Evolutionary conservation across 345 rosid species (phyloP).

Genomic region (Excoecaria agallocha): DNA sequence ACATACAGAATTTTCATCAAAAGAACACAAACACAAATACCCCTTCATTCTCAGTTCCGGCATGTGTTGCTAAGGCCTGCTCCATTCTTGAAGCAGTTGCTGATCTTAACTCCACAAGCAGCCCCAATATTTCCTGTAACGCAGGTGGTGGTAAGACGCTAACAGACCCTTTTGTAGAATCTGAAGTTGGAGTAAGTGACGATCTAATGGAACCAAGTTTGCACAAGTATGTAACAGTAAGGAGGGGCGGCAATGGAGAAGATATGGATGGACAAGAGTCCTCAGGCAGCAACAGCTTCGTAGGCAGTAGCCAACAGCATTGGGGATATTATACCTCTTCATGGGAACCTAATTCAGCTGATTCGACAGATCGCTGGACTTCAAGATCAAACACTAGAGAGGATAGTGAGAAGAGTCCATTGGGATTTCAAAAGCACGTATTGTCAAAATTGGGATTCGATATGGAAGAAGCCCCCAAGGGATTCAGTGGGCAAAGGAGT

Average conservation of each 20-base stretch:
- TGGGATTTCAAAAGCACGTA: conserved; percentile 33
- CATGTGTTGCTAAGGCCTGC: conserved; percentile 66
- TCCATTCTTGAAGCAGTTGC: conserved; percentile 81
- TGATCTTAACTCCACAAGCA: conserved; percentile 69
- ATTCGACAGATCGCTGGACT: conserved; percentile 71
- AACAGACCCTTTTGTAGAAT: conserved; percentile 54
- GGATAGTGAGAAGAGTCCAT: conserved; percentile 40
- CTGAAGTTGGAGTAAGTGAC: conserved; percentile 48
- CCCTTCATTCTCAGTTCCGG: conserved; percentile 44
- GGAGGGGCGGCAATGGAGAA: conserved; percentile 49
- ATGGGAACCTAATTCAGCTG: conserved; percentile 73
- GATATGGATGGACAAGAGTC: conserved; percentile 84
- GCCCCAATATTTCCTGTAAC: conserved; percentile 36
- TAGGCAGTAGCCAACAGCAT: conserved; percentile 44
- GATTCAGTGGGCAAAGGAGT: conserved; percentile 37
- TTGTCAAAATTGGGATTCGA: conserved; percentile 34
- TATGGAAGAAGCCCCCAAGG: conserved; percentile 33
- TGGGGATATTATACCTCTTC: conserved; percentile 53
- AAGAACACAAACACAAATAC: conserved; percentile 32
- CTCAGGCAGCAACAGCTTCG: conserved; percentile 84
- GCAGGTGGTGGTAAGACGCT: conserved; percentile 33
- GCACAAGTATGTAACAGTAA: conserved; percentile 79
- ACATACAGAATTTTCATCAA: conserved; percentile 90
- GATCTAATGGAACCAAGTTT: conserved; percentile 82
- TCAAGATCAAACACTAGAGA: conserved; percentile 46